These are phyloP conservation scores for Penicillium sp. DNA, from an alignment of 2,329 filamentous ascomycete genomes.

Conservation along the genomic window DNA sequence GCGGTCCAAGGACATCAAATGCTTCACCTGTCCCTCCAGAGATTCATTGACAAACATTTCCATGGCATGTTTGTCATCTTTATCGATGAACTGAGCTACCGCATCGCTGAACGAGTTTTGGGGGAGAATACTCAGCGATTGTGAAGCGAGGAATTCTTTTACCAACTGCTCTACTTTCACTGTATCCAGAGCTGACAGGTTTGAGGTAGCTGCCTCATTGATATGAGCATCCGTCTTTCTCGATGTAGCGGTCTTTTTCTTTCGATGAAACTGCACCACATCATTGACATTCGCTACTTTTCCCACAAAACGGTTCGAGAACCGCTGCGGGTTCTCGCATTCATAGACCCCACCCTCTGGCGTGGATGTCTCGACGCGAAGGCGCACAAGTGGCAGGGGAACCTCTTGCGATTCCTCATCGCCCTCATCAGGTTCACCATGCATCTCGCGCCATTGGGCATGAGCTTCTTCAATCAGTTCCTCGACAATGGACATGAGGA, in stretches of 20 bases:
- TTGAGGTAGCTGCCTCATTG: conserved; percentile 61
- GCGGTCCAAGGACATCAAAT: conserved; percentile 65
- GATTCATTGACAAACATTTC: conserved; percentile 74
- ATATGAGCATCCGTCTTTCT: conserved; percentile 56
- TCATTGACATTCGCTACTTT: conserved; percentile 92
- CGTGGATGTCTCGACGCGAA: conserved; percentile 87
- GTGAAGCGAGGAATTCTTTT: conserved; percentile 78
- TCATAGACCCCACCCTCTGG: conserved; percentile 84
- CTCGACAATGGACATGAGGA: conserved; percentile 74
- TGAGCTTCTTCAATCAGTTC: conserved; percentile 85
- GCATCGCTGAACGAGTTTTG: conserved; percentile 92
- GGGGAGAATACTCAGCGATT: conserved; percentile 88
- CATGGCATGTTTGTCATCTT: conserved; percentile 93
- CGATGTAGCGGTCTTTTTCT: conserved; percentile 62
- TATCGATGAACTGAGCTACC: conserved; percentile 87
- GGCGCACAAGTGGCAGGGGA: conserved; percentile 78
- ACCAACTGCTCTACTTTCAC: conserved; percentile 89
- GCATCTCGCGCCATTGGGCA: conserved; percentile 74
- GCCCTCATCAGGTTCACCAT: conserved; percentile 56
- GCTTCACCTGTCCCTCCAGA: conserved; percentile 66
- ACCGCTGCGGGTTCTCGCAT: conserved; percentile 91
- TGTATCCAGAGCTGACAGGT: conserved; percentile 64
- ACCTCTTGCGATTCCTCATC: conserved; percentile 54
- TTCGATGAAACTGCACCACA: conserved; percentile 87
- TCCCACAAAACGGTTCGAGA: conserved; percentile 87